Conservation (phyloP, 108 stramenopile species). For the Craspedostauros australis region DNA sequence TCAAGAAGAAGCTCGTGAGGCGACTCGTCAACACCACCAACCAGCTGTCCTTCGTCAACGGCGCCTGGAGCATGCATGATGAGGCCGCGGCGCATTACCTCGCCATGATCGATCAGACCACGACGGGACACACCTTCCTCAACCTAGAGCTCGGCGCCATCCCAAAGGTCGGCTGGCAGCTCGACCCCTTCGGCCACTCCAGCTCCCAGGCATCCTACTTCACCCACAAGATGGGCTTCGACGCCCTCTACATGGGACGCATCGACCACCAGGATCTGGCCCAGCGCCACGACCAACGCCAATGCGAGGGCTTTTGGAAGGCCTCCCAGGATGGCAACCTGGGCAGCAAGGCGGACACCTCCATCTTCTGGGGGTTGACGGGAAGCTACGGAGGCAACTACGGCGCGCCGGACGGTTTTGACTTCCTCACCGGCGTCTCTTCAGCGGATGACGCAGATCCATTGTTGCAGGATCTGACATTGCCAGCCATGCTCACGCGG, state of each 20-base stretch:
- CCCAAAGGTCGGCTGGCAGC: conserved; percentile 92
- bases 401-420: conserved; percentile 67
- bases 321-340: conserved; percentile 25
- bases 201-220: conserved; percentile 86
- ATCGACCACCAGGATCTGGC: conserved; percentile 93
- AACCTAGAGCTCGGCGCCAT: conserved; percentile 68
- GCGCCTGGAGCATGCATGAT: conserved; percentile 99
- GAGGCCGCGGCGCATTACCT: conserved; percentile 90
- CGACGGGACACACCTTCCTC: conserved; percentile 88
- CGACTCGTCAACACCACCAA: conserved; percentile 51
- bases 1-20: conserved; percentile 35
- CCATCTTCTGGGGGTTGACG: conserved; percentile 84
- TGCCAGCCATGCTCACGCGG: conserved; percentile 20
- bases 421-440: too few relatives aligned
- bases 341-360: conserved; percentile 8
- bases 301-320: conserved; percentile 84
- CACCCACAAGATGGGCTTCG: conserved; percentile 73
- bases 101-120: conserved; percentile 97
- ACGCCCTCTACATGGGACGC: conserved; percentile 91
- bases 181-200: conserved; percentile 98
- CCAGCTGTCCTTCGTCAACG: conserved; percentile 88
- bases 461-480: conserved; percentile 17
- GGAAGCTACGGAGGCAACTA: conserved; percentile 79
- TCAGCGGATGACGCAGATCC: conserved; percentile 56
- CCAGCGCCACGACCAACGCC: conserved; percentile 45